Evolutionary conservation across 2,329 filamentous ascomycete species (phyloP).

Genomic region (Periglandula ipomoeae): DNA sequence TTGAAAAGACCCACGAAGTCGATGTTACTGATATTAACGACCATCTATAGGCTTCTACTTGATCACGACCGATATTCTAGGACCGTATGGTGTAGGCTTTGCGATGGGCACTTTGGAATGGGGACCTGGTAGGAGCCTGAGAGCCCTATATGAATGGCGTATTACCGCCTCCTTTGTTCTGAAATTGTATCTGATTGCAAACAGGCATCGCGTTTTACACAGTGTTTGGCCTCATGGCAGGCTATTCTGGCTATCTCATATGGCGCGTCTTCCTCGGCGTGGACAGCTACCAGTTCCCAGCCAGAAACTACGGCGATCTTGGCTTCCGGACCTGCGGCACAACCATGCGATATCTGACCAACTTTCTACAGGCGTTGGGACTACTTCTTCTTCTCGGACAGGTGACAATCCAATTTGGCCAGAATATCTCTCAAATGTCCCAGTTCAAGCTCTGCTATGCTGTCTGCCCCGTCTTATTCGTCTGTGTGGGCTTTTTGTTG

Average conservation of each 20-base stretch:
- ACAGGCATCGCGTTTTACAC: constrained; percentile 34
- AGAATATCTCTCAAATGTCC: constrained; percentile 44
- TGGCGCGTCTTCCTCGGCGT: constrained; percentile 33
- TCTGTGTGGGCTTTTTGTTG: constrained; percentile 39
- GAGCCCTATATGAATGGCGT: too few species aligned
- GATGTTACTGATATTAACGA: neutral
- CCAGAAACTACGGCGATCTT: constrained; percentile 37
- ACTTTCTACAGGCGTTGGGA: constrained; percentile 37
- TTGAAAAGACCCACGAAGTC: neutral
- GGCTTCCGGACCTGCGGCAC: constrained; percentile 38
- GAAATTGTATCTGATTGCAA: neutral
- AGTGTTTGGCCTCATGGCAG: constrained; percentile 29
- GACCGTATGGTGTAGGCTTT: constrained; percentile 9
- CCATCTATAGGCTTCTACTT: constrained; percentile 7
- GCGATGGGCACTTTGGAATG: constrained; percentile 10
- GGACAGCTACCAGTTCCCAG: constrained; percentile 30
- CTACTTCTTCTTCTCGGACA: constrained; percentile 42
- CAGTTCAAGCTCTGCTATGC: constrained; percentile 42
- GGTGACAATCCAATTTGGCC: constrained; percentile 42
- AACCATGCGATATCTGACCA: constrained; percentile 35
- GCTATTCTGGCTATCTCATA: constrained; percentile 34
- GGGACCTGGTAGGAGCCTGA: constrained; percentile 18
- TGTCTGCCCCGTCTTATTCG: constrained; percentile 41
- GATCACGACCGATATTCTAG: constrained; percentile 11
- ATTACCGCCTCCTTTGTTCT: neutral